Conservation (phyloP, 345 rosid genomes). For the Salix udensis region DNA sequence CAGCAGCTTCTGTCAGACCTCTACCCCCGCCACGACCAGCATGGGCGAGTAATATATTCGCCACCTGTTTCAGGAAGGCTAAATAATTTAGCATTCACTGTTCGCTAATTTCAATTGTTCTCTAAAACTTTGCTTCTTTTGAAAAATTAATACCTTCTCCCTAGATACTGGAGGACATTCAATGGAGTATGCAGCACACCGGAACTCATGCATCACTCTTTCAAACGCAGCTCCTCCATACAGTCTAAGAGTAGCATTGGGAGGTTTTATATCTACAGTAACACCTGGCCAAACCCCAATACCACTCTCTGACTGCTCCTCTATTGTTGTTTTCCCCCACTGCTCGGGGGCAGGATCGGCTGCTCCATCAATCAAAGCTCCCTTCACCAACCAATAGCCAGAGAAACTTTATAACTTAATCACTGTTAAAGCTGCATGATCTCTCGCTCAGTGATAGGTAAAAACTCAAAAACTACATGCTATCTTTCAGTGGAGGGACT, state of each 20-base stretch:
- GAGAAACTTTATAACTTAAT: slow-evolving; percentile 9
- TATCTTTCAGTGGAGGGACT: neutral
- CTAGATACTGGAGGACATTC: slow-evolving; percentile 91
- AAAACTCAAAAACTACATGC: neutral
- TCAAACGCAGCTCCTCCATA: slow-evolving; percentile 99
- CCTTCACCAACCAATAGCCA: slow-evolving; percentile 42
- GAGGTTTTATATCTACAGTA: slow-evolving; percentile 61
- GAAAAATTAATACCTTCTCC: slow-evolving; percentile 64
- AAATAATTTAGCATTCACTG: neutral
- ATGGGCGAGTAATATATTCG: slow-evolving; percentile 88
- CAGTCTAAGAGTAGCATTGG: slow-evolving; percentile 83
- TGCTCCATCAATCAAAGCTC: slow-evolving; percentile 90
- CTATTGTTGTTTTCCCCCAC: slow-evolving; percentile 89
- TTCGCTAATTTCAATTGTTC: slow-evolving; percentile 7
- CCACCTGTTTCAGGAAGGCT: slow-evolving; percentile 53
- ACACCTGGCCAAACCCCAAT: slow-evolving; percentile 97
- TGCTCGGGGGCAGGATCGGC: slow-evolving; percentile 97
- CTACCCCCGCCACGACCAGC: slow-evolving; percentile 89
- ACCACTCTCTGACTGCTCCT: slow-evolving; percentile 84
- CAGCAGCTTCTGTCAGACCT: slow-evolving; percentile 90
- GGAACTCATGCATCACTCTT: slow-evolving; percentile 88
- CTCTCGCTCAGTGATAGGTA: neutral
- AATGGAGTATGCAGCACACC: slow-evolving; percentile 93
- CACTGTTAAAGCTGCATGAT: neutral
- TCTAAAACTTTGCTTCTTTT: neutral